Evolutionary conservation across 805 yeast genomes (phyloP).

Genomic region (Saccharomycopsis oosterbeekiorum): DNA sequence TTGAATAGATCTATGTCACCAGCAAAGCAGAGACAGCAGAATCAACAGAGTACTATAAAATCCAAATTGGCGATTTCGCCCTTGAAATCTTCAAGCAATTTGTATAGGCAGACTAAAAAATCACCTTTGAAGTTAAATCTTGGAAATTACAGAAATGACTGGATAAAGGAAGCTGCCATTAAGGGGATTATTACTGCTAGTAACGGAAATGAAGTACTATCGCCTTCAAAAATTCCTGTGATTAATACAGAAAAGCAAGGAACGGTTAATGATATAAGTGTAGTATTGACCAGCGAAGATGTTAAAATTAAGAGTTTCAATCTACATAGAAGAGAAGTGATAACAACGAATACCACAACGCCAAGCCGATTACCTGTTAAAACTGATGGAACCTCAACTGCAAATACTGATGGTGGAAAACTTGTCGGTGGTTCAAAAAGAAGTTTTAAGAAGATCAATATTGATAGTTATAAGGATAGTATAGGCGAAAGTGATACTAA

Average conservation of each 20-base stretch:
- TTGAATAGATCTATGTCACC: background rate
- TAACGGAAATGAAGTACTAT: background rate
- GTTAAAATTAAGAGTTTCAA: background rate
- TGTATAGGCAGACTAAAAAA: background rate
- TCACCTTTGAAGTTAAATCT: constrained; percentile 1
- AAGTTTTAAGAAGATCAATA: background rate
- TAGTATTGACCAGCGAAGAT: background rate
- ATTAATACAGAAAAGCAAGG: background rate
- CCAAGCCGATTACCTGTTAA: background rate
- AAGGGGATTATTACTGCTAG: background rate
- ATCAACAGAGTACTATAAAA: background rate
- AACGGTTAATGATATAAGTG: background rate
- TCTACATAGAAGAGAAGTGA: background rate
- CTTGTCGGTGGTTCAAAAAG: background rate
- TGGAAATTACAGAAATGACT: background rate
- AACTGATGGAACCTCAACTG: background rate
- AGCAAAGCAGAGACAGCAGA: background rate
- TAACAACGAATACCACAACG: background rate
- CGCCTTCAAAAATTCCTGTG: background rate
- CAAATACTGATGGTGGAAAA: background rate
- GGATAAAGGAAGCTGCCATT: background rate
- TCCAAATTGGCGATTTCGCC: background rate
- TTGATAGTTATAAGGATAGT: background rate
- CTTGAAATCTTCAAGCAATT: background rate
- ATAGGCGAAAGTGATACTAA: background rate